These are phyloP conservation scores for Backusella australiensis DNA, from an alignment of 192 early-diverging fungal genomes.

Conservation along the genomic window DNA sequence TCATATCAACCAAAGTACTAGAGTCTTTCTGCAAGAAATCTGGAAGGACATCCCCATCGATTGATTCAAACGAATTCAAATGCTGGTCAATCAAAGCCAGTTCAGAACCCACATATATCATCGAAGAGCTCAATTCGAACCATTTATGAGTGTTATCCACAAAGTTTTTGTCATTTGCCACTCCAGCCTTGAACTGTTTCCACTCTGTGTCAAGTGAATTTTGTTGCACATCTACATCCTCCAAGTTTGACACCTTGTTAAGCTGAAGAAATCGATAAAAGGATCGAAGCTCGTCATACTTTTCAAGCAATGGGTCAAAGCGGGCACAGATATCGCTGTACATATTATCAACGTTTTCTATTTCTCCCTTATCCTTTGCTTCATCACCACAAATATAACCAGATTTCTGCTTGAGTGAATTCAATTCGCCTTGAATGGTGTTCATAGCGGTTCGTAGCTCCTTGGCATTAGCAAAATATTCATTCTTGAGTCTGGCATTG, in stretches of 20 bases:
- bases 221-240: neutral
- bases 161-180: neutral
- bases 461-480: neutral
- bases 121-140: neutral
- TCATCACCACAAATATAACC: neutral
- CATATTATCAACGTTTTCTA: neutral
- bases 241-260: neutral
- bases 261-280: conserved; percentile 12
- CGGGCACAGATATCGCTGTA: neutral
- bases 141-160: neutral
- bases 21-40: neutral
- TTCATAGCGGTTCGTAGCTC: neutral
- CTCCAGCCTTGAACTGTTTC: neutral
- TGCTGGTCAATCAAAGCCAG: neutral
- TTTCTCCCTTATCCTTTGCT: neutral
- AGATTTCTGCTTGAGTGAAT: neutral
- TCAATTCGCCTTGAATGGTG: neutral
- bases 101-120: neutral
- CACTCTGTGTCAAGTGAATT: neutral
- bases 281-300: conserved; percentile 2
- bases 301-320: neutral
- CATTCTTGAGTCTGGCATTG: neutral
- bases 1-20: neutral
- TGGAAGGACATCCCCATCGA: neutral
- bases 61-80: neutral